A percentile compares a stretch with the other conserved stretches of the same genome.
These are phyloP conservation scores for Pestalotiopsis sp. DNA, from an alignment of 2,329 filamentous ascomycete species.

Conservation along the genomic window DNA sequence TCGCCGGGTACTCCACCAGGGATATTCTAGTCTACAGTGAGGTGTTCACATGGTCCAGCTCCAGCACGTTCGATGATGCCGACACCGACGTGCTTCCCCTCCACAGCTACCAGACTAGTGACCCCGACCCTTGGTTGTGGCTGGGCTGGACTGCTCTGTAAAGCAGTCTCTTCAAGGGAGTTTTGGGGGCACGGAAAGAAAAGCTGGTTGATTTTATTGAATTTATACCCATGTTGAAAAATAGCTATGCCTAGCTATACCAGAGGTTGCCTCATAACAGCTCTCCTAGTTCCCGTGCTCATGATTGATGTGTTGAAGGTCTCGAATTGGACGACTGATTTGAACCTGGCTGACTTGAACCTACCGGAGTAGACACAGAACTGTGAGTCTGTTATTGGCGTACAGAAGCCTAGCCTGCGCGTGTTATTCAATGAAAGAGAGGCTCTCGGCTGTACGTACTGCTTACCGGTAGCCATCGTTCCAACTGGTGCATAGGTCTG, in stretches of 20 bases:
- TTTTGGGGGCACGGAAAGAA: not conserved
- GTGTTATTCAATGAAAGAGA: too few species aligned
- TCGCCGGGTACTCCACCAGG: not conserved
- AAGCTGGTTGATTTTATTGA: not conserved
- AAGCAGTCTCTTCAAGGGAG: not conserved
- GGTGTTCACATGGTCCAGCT: constrained; percentile 1
- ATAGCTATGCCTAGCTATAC: too few species aligned
- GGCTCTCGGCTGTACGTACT: too few species aligned
- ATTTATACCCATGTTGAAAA: too few species aligned
- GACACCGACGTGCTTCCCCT: not conserved
- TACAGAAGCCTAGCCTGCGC: too few species aligned
- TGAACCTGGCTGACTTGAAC: too few species aligned
- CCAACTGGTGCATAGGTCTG: not conserved
- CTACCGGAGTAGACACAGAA: too few species aligned
- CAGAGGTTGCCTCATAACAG: too few species aligned
- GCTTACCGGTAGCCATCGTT: not conserved
- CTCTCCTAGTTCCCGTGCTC: too few species aligned
- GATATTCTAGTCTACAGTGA: constrained; percentile 9
- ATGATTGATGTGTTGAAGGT: too few species aligned
- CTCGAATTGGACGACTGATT: too few species aligned
- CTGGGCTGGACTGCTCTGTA: not conserved
- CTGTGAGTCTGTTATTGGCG: too few species aligned
- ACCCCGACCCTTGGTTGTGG: constrained; percentile 7
- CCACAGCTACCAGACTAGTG: not conserved
- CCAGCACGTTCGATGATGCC: not conserved